Conservation (phyloP, 805 yeast species). For the Ogataea pignaliae region DNA sequence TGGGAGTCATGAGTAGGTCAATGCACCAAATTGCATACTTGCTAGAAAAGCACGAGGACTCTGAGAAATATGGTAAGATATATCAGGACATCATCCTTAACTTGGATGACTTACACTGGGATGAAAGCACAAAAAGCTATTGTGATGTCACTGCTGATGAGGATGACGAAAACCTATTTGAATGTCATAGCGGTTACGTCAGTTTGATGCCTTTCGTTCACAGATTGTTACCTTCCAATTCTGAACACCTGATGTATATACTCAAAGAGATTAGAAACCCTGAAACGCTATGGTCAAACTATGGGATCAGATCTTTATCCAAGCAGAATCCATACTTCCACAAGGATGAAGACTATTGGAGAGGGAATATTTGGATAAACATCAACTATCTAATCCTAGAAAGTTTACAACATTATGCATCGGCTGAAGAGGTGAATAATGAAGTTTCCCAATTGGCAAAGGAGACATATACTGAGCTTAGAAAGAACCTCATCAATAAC, state of each 20-base stretch:
- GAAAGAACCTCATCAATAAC: constrained; percentile 65
- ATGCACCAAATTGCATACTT: constrained; percentile 68
- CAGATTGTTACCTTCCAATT: constrained; percentile 50
- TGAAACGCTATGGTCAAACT: constrained; percentile 68
- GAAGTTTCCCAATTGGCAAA: constrained; percentile 37
- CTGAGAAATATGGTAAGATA: constrained; percentile 44
- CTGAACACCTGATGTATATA: constrained; percentile 45
- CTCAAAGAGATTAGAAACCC: constrained; percentile 63
- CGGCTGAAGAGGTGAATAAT: constrained; percentile 26
- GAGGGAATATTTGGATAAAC: constrained; percentile 91
- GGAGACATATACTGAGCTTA: constrained; percentile 51
- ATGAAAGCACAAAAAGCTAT: constrained; percentile 55
- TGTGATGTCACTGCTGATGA: constrained; percentile 83
- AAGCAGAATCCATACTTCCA: constrained; percentile 61
- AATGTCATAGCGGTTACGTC: constrained; percentile 89
- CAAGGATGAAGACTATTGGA: constrained; percentile 89
- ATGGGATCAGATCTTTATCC: constrained; percentile 79
- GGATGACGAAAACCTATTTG: constrained; percentile 59
- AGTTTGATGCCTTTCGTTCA: constrained; percentile 81
- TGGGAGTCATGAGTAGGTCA: constrained; percentile 86
- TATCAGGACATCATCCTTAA: constrained; percentile 57
- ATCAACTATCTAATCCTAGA: constrained; percentile 82
- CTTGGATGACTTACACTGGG: constrained; percentile 79
- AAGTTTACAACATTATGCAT: constrained; percentile 54
- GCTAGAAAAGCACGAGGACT: constrained; percentile 57